phyloP scores from a whole-genome alignment of 805 yeast genomes.

The Kodamaea fukazawae region DNA sequence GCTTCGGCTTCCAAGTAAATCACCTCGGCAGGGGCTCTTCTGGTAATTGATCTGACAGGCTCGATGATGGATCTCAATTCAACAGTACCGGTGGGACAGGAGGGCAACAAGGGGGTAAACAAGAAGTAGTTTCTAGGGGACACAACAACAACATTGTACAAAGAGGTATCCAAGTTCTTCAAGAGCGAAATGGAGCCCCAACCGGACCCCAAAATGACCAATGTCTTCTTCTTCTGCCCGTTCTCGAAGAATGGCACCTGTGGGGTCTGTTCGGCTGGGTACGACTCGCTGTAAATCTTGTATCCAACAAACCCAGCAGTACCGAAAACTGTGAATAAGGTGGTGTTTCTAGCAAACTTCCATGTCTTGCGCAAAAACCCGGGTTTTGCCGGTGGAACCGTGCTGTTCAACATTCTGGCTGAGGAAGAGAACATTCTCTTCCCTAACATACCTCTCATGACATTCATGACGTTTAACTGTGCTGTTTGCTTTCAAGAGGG shows the following conservation, averaged over 20 bases:
- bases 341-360: conserved; percentile 46
- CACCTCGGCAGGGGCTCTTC: conserved; percentile 75
- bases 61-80: conserved; percentile 90
- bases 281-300: conserved; percentile 58
- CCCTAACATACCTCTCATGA: conserved; percentile 5
- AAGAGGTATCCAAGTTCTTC: conserved; percentile 79
- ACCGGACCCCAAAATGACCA: conserved; percentile 83
- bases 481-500: neutral
- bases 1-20: conserved; percentile 89
- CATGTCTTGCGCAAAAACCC: conserved; percentile 41
- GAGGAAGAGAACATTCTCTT: conserved; percentile 23
- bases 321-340: conserved; percentile 52
- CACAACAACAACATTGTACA: conserved; percentile 84
- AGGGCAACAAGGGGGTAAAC: conserved; percentile 93
- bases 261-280: conserved; percentile 58
- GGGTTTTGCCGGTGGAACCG: conserved; percentile 15
- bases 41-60: conserved; percentile 84
- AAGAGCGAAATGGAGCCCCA: conserved; percentile 91
- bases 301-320: conserved; percentile 51
- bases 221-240: conserved; percentile 66
- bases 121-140: conserved; percentile 94
- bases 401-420: conserved; percentile 20
- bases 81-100: conserved; percentile 91
- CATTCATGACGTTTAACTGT: neutral
- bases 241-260: conserved; percentile 54